Evolutionary conservation across 805 yeast species (phyloP).

Genomic region (Metschnikowia amazonensis): DNA sequence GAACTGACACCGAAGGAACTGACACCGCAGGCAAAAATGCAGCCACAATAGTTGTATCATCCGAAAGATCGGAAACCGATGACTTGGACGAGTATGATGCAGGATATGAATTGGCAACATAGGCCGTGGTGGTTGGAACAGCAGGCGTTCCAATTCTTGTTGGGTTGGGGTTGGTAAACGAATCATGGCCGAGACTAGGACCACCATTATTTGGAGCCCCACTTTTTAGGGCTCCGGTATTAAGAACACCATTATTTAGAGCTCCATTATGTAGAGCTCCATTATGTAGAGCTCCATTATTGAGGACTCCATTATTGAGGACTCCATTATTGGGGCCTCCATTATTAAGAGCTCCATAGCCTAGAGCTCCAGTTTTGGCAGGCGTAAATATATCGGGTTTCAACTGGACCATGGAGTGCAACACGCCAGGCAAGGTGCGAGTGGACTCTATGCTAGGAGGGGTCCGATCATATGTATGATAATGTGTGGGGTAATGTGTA

Average conservation of each 20-base stretch:
- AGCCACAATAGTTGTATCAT: not conserved
- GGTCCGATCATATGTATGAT: not conserved
- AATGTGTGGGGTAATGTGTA: not conserved
- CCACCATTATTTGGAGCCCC: not conserved
- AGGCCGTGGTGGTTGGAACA: not conserved
- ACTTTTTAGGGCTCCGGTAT: no score
- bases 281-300: no score
- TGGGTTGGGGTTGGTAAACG: not conserved
- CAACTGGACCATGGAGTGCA: not conserved
- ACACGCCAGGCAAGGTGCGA: slow-evolving; percentile 2
- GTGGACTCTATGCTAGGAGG: slow-evolving; percentile 1
- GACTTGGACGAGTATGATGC: slow-evolving; percentile 5
- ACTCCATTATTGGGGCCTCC: no score
- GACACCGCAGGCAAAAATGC: no score
- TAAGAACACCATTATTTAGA: not conserved
- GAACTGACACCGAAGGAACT: no score
- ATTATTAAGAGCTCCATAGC: no score
- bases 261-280: no score
- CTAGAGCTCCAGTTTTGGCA: not conserved
- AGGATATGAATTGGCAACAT: not conserved
- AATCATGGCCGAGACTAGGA: no score
- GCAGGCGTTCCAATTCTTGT: not conserved
- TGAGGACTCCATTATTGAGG: not conserved
- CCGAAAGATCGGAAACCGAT: not conserved
- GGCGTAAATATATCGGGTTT: not conserved